Conservation (phyloP, 257 asterid species). For the Solanum chaucha region DNA sequence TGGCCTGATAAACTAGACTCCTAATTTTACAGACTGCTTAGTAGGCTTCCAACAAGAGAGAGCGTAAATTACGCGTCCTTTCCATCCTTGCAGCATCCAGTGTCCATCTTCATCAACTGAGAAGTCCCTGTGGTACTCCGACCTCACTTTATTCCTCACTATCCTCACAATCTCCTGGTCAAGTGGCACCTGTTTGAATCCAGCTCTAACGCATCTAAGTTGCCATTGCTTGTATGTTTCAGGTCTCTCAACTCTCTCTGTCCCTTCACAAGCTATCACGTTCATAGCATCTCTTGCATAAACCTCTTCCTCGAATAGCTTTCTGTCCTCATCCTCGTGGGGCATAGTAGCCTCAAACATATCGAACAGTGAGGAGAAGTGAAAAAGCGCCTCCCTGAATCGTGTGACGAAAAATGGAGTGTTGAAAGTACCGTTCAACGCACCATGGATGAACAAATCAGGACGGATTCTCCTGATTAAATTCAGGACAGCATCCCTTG, state of each 20-base stretch:
- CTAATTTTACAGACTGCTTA: background rate
- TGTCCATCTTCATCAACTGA: constrained; percentile 16
- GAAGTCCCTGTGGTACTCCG: constrained; percentile 19
- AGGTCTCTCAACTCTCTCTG: constrained; percentile 31
- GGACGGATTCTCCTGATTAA: constrained; percentile 25
- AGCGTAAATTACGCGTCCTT: constrained; percentile 20
- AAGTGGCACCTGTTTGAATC: constrained; percentile 25
- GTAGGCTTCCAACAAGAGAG: constrained; percentile 22
- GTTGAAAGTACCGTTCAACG: constrained; percentile 23
- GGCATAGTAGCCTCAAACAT: constrained; percentile 17
- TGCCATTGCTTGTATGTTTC: constrained; percentile 37
- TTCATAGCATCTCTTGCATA: constrained; percentile 24
- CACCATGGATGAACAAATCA: constrained; percentile 17
- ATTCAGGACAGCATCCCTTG: constrained; percentile 24
- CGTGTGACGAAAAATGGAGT: constrained; percentile 27
- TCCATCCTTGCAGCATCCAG: constrained; percentile 34
- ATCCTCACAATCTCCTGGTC: constrained; percentile 18
- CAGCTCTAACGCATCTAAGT: constrained; percentile 23
- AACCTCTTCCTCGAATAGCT: constrained; percentile 17
- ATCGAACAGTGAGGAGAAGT: constrained; percentile 24
- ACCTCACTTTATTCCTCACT: constrained; percentile 14
- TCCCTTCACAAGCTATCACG: constrained; percentile 32
- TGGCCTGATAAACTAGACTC: background rate
- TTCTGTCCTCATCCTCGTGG: constrained; percentile 14
- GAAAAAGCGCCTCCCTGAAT: constrained; percentile 30